Conservation (phyloP, 495 filamentous ascomycete species). For the Penicillium parvum region DNA sequence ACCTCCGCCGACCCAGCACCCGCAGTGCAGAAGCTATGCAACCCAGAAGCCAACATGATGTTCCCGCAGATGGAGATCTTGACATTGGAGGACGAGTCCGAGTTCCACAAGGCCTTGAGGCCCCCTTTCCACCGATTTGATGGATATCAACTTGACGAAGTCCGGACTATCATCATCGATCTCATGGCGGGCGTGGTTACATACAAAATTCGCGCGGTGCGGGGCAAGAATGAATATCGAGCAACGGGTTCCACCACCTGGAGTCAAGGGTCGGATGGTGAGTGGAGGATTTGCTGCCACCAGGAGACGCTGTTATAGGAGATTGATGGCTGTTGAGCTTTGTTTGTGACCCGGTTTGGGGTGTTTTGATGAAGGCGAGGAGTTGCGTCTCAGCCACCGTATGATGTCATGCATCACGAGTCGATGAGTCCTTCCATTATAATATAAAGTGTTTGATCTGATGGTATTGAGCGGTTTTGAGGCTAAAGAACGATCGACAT, state of each 20-base stretch:
- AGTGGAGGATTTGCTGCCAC: constrained; percentile 39
- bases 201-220: constrained; percentile 30
- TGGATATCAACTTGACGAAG: constrained; percentile 35
- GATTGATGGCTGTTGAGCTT: background rate
- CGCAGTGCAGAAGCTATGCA: constrained; percentile 35
- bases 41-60: constrained; percentile 32
- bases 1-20: constrained; percentile 41
- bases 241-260: constrained; percentile 39
- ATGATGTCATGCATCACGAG: constrained; percentile 17
- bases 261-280: constrained; percentile 43
- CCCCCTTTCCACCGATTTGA: constrained; percentile 45
- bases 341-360: background rate
- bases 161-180: constrained; percentile 41
- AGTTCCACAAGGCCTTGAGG: constrained; percentile 25
- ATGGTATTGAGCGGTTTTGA: too few relatives aligned
- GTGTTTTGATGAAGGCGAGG: background rate
- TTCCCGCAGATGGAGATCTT: constrained; percentile 38
- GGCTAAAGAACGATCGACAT: too few relatives aligned
- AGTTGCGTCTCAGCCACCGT: too few relatives aligned
- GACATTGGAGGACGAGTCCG: constrained; percentile 27
- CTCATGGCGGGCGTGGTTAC: constrained; percentile 43
- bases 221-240: constrained; percentile 25
- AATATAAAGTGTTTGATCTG: too few relatives aligned
- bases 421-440: too few relatives aligned
- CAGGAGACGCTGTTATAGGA: constrained; percentile 34